Base-by-base conservation (phyloP, 2,329 filamentous ascomycete genomes). In the Penicillium sp. region DNA sequence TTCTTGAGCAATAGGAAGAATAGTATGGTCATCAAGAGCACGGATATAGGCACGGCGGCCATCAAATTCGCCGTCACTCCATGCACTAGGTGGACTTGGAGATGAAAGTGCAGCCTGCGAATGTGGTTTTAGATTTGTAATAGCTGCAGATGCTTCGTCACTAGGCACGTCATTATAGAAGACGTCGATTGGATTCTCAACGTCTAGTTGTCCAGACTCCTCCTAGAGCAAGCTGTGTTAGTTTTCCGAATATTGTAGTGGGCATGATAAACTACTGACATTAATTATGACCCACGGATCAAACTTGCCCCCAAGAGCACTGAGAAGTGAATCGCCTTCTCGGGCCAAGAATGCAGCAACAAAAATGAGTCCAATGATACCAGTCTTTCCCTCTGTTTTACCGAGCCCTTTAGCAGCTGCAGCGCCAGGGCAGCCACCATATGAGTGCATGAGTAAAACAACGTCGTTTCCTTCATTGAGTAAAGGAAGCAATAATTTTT, bases 401-500 rank as follows among this genome's bases (percentile, higher is more conserved):
- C 50, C 26, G 1, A 70, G 57, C 1, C 68, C 72, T 8, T 60
- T 58, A 5, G 71, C 58, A 4, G 66, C 71, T 38, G 63, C 66
- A 21, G 62, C 62, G 0, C 62, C 63, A 4, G 70, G 57, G 1
- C 70, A 60, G 18, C 71, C 71, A 20, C 66, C 64, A 64, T 73
- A 76, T 20, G 70, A 73, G 55, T 76, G 72, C 30, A 66, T 60
- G 4, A 73, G 56, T 11, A 75, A 60, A 9, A 75, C 50, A 6
- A 74, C 69, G 40, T 74, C 67, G 28, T 70, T 71, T 8, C 67
- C 66, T 16, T 56, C 48, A 23, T 67, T 64, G 45, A 74, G 67
- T 3, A 59, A 52, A 18, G 67, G 67, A 35, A 62, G 46, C 11
- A 66, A 60, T n/a, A 73, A 60, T 1, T 66, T 48, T 3, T 64